Conservation (phyloP, 2,329 filamentous ascomycete species). For the Bertia moriformis region DNA sequence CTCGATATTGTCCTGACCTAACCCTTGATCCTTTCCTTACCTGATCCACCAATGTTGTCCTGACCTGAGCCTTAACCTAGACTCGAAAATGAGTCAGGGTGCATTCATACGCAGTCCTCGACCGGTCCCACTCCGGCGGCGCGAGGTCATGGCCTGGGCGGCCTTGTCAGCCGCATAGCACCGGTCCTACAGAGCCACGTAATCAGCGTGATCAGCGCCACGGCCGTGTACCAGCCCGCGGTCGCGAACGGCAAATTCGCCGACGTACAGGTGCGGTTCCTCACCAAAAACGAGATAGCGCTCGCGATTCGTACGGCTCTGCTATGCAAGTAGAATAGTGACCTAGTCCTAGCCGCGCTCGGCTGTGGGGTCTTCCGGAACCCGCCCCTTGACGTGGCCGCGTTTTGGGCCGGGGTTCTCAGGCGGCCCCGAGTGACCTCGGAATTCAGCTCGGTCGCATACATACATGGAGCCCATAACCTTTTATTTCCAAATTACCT, state of each 20-base stretch:
- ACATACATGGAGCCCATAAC: too few relatives aligned
- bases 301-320: constrained; percentile 43
- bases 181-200: constrained; percentile 25
- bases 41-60: too few relatives aligned
- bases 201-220: constrained; percentile 44
- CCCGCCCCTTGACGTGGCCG: constrained; percentile 44
- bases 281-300: constrained; percentile 50
- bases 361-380: constrained; percentile 57
- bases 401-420: constrained; percentile 47
- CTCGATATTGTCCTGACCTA: too few relatives aligned
- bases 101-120: too few relatives aligned
- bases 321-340: constrained; percentile 35
- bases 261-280: constrained; percentile 17
- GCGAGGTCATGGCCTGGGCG: constrained; percentile 25
- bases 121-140: constrained; percentile 30
- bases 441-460: too few relatives aligned
- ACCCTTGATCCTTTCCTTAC: too few relatives aligned
- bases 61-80: too few relatives aligned
- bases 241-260: not conserved
- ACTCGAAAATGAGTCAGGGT: too few relatives aligned
- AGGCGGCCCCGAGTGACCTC: too few relatives aligned
- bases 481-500: too few relatives aligned
- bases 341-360: constrained; percentile 52
- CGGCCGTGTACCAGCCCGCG: constrained; percentile 32
- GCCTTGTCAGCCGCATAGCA: constrained; percentile 13